phyloP scores from a whole-genome alignment of 176 grass and related monocot species.

The Carex cristatella region DNA sequence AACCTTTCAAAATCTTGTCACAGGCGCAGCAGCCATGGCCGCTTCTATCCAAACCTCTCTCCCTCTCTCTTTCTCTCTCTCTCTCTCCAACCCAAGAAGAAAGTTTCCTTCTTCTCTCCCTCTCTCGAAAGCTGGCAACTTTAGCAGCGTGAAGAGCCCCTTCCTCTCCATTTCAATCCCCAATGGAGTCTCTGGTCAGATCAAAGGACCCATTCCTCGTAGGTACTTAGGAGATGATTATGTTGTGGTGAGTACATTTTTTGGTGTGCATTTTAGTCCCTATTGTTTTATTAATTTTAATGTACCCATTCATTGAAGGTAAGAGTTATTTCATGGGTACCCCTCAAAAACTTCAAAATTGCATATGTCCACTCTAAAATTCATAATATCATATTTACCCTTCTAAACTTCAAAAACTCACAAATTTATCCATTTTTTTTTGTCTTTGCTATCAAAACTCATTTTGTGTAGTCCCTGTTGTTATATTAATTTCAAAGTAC shows the following conservation, averaged over 20 bases:
- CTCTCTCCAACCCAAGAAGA: not conserved
- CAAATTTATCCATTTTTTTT: too few relatives aligned
- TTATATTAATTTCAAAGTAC: too few relatives aligned
- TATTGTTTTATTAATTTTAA: not conserved
- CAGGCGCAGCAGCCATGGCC: not conserved
- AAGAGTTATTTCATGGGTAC: too few relatives aligned
- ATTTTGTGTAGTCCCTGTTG: too few relatives aligned
- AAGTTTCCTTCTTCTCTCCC: not conserved
- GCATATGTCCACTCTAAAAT: too few relatives aligned
- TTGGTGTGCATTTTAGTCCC: not conserved
- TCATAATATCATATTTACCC: too few relatives aligned
- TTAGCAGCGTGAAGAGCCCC: not conserved
- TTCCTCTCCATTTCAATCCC: not conserved
- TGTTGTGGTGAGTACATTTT: constrained; percentile 4
- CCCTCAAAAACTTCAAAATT: too few relatives aligned
- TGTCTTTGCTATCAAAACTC: too few relatives aligned
- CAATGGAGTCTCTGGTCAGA: not conserved
- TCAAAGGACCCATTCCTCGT: not conserved
- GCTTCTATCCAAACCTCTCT: not conserved
- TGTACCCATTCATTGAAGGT: not conserved
- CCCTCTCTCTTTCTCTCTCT: constrained; percentile 2
- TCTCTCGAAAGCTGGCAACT: not conserved
- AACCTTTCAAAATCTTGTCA: not conserved
- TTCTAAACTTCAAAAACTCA: too few relatives aligned
- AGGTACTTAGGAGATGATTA: constrained; percentile 12